Base-by-base conservation (phyloP, 2,329 filamentous ascomycete species). In the Fonsecaea monophora region DNA sequence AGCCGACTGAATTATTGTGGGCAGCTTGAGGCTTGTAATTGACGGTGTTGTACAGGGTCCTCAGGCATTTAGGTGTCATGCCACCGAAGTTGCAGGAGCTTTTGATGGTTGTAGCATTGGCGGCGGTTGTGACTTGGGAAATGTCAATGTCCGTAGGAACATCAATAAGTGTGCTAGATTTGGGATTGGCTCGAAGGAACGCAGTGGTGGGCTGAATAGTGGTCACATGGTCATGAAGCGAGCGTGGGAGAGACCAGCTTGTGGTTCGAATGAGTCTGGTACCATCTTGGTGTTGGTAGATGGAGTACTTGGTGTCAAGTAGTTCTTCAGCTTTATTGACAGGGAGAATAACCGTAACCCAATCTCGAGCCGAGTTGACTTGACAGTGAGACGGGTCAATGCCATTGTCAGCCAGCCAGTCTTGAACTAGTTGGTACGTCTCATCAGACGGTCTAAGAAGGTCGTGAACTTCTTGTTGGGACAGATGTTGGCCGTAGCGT, bases 191-290 rank as follows among this genome's bases (percentile, higher is more conserved):
- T 42, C 81, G 80, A 74, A 86, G 84, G 78, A 88, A 88, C 0
- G 85, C 85, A 57, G 82, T 88, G 1, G 86, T 88, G 1, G 86
- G 86, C 73, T 88, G 86, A 32, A 88, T 83, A 12, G 84, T 82
- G 72, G 87, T 85, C 68, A 88, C 83, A 72, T 86, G 85, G 57
- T 81, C 78, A 72, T 88, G 85, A 4, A 88, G 78, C 72, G 88
- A 83, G 38, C 72, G 73, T 15, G 86, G 86, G 4, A 89, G 81
- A 53, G 85, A 87, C 86, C 86, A 89, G 48, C 80, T 76, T 1
- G 84, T 82, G 0, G 86, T 81, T 53, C 86, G 82, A 15, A 84
- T 79, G 7, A 87, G 73, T 10, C 79, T 73, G 2, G 80, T 75
- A n/a, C 86, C 86, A 73, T 87, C 83, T 37, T 78, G 76, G 71